A percentile compares a stretch with the other conserved stretches of the same genome.
Conservation (phyloP, 441 rosid genomes). For the Adansonia gregorii region DNA sequence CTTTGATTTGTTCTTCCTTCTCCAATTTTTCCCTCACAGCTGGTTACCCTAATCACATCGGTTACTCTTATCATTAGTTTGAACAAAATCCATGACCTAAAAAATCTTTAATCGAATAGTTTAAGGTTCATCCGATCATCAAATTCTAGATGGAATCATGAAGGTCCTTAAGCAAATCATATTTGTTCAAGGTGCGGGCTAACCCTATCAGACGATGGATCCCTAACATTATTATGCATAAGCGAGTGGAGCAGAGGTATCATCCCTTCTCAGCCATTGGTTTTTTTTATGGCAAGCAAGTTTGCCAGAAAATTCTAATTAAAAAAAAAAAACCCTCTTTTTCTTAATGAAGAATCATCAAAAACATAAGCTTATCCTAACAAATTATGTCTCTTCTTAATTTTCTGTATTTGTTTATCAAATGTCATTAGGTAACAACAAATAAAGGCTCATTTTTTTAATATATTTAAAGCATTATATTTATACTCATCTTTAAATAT, state of each 20-base stretch:
- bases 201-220: slow-evolving; percentile 18
- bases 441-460: too few species aligned
- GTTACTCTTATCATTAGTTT: background rate
- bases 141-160: slow-evolving; percentile 23
- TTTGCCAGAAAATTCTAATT: background rate
- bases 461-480: too few species aligned
- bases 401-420: too few species aligned
- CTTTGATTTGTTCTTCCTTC: background rate
- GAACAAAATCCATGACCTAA: background rate
- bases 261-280: slow-evolving; percentile 24
- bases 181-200: background rate
- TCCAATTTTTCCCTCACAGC: background rate
- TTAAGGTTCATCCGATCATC: background rate
- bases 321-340: background rate
- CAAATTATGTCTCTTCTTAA: too few species aligned
- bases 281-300: background rate
- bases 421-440: too few species aligned
- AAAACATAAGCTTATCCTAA: background rate
- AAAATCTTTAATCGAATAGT: background rate
- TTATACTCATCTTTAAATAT: too few species aligned
- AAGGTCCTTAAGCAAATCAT: slow-evolving; percentile 22
- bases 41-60: background rate
- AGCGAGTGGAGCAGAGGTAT: slow-evolving; percentile 8
- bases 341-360: background rate
- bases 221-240: slow-evolving; percentile 18